Percentiles rank a stretch among this genome's conserved stretches.
These are phyloP conservation scores for Globisporangium irregulare DNA, from an alignment of 352 stramenopile species.

Conservation along the genomic window DNA sequence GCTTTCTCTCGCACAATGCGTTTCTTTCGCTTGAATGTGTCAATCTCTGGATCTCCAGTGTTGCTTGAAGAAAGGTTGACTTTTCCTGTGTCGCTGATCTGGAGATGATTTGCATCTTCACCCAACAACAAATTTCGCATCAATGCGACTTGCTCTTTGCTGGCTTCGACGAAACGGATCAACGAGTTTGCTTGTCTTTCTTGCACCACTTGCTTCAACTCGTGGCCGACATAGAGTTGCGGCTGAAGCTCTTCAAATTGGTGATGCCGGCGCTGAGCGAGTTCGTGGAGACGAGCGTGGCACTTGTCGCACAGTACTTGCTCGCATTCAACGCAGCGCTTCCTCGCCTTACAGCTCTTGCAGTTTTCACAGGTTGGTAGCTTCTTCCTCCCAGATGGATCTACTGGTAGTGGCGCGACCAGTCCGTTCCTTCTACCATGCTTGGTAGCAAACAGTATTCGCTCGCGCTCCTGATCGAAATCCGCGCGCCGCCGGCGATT, in stretches of 20 bases:
- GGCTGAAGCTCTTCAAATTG: slow-evolving; percentile 40
- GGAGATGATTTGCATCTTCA: neutral
- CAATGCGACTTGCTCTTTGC: slow-evolving; percentile 24
- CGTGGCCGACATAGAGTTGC: slow-evolving; percentile 24
- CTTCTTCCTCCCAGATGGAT: slow-evolving; percentile 32
- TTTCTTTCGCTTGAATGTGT: slow-evolving; percentile 46
- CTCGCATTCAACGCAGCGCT: slow-evolving; percentile 49
- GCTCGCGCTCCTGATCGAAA: slow-evolving; percentile 44
- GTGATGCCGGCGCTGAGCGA: slow-evolving; percentile 49
- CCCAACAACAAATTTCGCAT: slow-evolving; percentile 28
- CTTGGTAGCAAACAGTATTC: slow-evolving; percentile 30
- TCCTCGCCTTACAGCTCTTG: slow-evolving; percentile 35
- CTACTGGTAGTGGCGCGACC: slow-evolving; percentile 43
- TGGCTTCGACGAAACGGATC: slow-evolving; percentile 20
- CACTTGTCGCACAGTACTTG: slow-evolving; percentile 64
- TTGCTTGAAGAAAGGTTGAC: neutral
- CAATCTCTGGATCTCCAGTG: slow-evolving; percentile 36
- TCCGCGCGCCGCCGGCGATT: slow-evolving; percentile 21
- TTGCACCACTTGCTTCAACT: slow-evolving; percentile 19
- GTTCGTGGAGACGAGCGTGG: slow-evolving; percentile 51
- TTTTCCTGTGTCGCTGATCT: neutral
- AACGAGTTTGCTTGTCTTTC: slow-evolving; percentile 33
- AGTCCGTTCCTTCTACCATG: slow-evolving; percentile 52
- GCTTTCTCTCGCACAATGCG: slow-evolving; percentile 43
- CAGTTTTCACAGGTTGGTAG: slow-evolving; percentile 57